Percentiles rank a stretch among this genome's conserved stretches.
These are phyloP conservation scores for Vaccinium macrocarpon DNA, from an alignment of 148 eudicot genomes.

Conservation along the genomic window DNA sequence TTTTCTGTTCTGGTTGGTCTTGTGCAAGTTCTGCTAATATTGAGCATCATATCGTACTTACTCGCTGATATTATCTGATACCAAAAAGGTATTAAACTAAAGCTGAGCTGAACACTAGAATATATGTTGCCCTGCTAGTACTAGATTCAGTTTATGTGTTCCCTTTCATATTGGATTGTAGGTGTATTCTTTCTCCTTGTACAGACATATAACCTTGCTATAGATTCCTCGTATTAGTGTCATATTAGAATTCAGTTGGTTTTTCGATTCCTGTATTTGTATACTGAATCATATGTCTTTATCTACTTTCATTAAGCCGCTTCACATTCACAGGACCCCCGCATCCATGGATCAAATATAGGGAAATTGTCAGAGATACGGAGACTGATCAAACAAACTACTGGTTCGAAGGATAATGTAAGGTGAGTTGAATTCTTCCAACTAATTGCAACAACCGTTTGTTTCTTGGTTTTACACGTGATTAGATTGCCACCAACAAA, in stretches of 20 bases:
- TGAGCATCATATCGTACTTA: not conserved
- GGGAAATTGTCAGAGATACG: slow-evolving; percentile 20
- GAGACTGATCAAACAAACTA: slow-evolving; percentile 52
- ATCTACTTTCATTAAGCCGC: not conserved
- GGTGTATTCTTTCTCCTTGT: not conserved
- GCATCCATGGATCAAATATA: slow-evolving; percentile 36
- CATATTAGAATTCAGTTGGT: not conserved
- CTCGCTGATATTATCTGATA: too few species aligned
- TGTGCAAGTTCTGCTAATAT: not conserved
- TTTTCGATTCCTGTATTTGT: not conserved
- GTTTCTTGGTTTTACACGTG: not conserved
- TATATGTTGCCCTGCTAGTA: slow-evolving; percentile 1
- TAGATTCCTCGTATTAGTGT: not conserved
- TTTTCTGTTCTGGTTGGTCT: not conserved
- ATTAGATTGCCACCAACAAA: too few species aligned
- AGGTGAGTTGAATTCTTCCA: slow-evolving; percentile 39
- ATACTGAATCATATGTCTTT: not conserved
- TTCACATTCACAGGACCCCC: slow-evolving; percentile 49
- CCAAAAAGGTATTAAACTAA: too few species aligned
- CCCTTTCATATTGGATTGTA: not conserved
- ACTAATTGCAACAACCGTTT: not conserved
- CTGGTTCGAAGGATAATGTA: slow-evolving; percentile 58
- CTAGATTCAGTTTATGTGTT: slow-evolving; percentile 4
- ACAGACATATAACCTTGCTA: not conserved
- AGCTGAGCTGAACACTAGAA: not conserved